phyloP scores from a whole-genome alignment of 2,329 filamentous ascomycete genomes.

The Fusarium sp. region DNA sequence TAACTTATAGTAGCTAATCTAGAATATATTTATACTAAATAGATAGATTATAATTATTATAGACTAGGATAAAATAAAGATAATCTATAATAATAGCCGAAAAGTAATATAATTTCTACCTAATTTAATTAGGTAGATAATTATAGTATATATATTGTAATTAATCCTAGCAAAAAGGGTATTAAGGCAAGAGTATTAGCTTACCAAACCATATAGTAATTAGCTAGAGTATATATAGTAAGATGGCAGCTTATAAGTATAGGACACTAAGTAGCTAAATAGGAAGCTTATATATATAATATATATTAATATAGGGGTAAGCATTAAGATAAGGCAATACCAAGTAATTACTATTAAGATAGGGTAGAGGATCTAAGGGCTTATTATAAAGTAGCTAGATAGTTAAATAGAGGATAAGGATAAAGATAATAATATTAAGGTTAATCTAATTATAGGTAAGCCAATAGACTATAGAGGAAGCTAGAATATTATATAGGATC shows the following conservation, averaged over 20 bases:
- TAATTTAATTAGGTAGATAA: too few species aligned
- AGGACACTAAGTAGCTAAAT: neutral
- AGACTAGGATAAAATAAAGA: too few species aligned
- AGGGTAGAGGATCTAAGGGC: neutral
- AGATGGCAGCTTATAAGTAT: neutral
- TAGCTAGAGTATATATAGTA: neutral
- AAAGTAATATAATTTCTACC: too few species aligned
- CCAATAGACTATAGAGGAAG: neutral
- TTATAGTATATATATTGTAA: too few species aligned
- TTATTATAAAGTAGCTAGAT: neutral
- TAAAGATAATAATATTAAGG: too few species aligned
- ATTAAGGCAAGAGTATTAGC: too few species aligned
- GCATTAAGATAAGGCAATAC: neutral
- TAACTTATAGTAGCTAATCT: too few species aligned
- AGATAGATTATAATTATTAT: too few species aligned
- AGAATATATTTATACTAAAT: too few species aligned
- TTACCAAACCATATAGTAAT: too few species aligned
- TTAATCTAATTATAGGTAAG: neutral
- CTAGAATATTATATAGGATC: neutral
- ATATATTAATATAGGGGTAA: neutral
- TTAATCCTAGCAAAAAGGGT: too few species aligned
- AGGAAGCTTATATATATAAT: neutral
- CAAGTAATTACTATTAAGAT: neutral
- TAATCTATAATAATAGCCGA: too few species aligned
- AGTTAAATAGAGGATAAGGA: neutral